These are phyloP conservation scores for Strigomonas culicis DNA, from an alignment of 208 protist genomes.

Conservation along the genomic window DNA sequence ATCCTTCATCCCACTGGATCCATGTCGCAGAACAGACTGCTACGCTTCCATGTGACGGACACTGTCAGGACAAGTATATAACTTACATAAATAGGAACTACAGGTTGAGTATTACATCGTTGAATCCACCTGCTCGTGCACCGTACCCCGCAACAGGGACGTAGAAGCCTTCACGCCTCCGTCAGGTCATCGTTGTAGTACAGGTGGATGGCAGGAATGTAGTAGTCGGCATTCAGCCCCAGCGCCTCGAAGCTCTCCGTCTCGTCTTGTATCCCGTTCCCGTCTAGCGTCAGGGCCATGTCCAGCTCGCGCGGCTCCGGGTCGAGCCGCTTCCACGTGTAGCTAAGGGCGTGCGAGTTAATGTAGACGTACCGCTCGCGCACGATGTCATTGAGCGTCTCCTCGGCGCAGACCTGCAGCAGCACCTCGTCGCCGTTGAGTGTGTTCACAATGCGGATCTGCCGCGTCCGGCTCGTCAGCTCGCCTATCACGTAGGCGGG, in stretches of 20 bases:
- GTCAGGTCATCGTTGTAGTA: slow-evolving; percentile 95
- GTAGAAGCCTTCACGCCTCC: slow-evolving; percentile 38
- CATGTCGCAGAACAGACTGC: too few species aligned
- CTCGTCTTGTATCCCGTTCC: slow-evolving; percentile 90
- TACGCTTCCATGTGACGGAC: too few species aligned
- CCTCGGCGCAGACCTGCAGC: slow-evolving; percentile 91
- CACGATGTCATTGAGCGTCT: slow-evolving; percentile 90
- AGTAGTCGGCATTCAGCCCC: slow-evolving; percentile 89
- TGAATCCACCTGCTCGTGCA: neutral
- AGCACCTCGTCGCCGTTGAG: slow-evolving; percentile 83
- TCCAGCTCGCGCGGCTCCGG: slow-evolving; percentile 75
- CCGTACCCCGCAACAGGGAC: neutral
- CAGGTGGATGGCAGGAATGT: slow-evolving; percentile 90
- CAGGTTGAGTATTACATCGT: too few species aligned
- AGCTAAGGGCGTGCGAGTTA: slow-evolving; percentile 91
- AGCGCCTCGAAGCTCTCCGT: slow-evolving; percentile 85
- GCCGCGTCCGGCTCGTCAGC: slow-evolving; percentile 84
- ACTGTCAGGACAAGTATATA: neutral
- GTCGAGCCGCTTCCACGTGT: slow-evolving; percentile 91
- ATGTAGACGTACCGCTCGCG: slow-evolving; percentile 78
- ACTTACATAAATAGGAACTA: slow-evolving; percentile 6
- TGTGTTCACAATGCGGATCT: slow-evolving; percentile 90
- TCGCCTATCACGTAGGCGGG: slow-evolving; percentile 76
- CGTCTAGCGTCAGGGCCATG: slow-evolving; percentile 86
- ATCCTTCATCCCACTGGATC: too few species aligned